Percentiles rank a stretch among this genome's conserved stretches.
Evolutionary conservation across 2,329 filamentous ascomycete genomes (phyloP).

Genomic region (Ceratocystis diversiconidia): DNA sequence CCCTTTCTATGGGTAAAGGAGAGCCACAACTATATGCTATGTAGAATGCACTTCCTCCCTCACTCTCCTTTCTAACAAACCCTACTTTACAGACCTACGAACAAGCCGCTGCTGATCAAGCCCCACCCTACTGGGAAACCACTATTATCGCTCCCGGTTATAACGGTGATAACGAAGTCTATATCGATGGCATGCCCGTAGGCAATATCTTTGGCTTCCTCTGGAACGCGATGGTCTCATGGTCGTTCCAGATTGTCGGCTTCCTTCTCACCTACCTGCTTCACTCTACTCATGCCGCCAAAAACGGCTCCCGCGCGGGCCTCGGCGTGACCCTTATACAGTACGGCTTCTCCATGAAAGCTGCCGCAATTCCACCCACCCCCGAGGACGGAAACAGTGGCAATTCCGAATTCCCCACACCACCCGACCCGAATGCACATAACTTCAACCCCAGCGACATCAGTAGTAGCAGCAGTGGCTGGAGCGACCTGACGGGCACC

Average conservation of each 20-base stretch:
- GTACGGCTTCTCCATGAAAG: constrained; percentile 92
- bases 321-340: constrained; percentile 91
- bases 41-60: constrained; percentile 22
- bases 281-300: constrained; percentile 94
- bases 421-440: constrained; percentile 79
- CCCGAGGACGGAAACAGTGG: constrained; percentile 32
- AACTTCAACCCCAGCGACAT: constrained; percentile 68
- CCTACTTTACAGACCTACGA: constrained; percentile 62
- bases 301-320: constrained; percentile 89
- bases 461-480: constrained; percentile 28
- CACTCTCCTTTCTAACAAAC: constrained; percentile 22
- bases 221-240: constrained; percentile 92
- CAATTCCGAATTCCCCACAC: constrained; percentile 48
- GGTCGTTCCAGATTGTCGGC: constrained; percentile 92
- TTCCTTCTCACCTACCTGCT: constrained; percentile 96
- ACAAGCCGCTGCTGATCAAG: constrained; percentile 90
- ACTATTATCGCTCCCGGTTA: constrained; percentile 89
- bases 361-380: constrained; percentile 33
- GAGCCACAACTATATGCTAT: too few species aligned
- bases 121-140: constrained; percentile 97
- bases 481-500: constrained; percentile 50
- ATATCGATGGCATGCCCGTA: constrained; percentile 88
- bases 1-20: background rate
- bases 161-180: constrained; percentile 84
- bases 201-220: constrained; percentile 76